Percentiles rank a stretch among this genome's conserved stretches.
phyloP scores from a whole-genome alignment of 2,329 filamentous ascomycete species.

The Taxawa tesnikishii region DNA sequence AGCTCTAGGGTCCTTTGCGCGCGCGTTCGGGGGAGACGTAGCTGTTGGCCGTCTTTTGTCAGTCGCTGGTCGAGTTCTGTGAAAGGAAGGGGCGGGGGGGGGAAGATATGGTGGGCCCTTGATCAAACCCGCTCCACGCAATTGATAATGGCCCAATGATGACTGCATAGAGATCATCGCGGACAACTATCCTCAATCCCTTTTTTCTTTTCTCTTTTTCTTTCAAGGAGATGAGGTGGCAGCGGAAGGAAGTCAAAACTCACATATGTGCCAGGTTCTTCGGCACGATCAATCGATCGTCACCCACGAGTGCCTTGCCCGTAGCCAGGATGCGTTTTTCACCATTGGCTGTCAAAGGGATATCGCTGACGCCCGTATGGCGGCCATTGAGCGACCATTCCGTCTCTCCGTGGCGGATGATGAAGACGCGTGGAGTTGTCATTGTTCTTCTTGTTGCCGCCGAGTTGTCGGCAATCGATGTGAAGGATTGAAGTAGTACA shows the following conservation, averaged over 20 bases:
- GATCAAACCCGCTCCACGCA: no score
- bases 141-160: no score
- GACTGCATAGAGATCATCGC: no score
- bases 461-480: no score
- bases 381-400: slow-evolving; percentile 78
- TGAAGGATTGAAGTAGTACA: no score
- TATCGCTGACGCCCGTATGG: slow-evolving; percentile 78
- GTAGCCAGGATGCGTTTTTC: slow-evolving; percentile 46
- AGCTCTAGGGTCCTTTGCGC: slow-evolving; percentile 87
- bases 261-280: slow-evolving; percentile 73
- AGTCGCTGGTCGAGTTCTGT: slow-evolving; percentile 1
- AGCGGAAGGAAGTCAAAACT: slow-evolving; percentile 19
- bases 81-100: slow-evolving; percentile 1
- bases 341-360: slow-evolving; percentile 71
- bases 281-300: slow-evolving; percentile 75
- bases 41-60: slow-evolving; percentile 20
- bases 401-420: slow-evolving; percentile 76
- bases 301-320: slow-evolving; percentile 70
- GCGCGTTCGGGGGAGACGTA: slow-evolving; percentile 80
- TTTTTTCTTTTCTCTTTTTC: no score
- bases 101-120: slow-evolving; percentile 1
- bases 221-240: no score
- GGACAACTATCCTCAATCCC: no score
- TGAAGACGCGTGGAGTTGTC: slow-evolving; percentile 37
- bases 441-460: no score